Evolutionary conservation across 2,329 filamentous ascomycete genomes (phyloP).

Genomic region (Magnaporthiopsis rhizophila): DNA sequence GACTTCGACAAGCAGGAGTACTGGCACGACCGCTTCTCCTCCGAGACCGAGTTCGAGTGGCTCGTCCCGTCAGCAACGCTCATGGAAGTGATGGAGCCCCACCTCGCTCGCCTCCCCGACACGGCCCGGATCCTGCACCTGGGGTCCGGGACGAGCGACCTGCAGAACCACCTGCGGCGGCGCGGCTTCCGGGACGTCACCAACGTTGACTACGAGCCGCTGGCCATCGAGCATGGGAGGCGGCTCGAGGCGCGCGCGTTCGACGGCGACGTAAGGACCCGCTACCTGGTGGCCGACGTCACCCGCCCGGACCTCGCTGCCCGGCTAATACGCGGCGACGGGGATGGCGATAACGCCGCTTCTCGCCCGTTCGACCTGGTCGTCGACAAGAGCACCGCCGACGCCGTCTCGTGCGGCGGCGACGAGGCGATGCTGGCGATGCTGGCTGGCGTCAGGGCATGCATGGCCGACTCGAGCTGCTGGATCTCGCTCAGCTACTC

Average conservation of each 20-base stretch:
- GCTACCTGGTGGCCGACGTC: conserved; percentile 37
- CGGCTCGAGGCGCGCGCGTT: conserved; percentile 32
- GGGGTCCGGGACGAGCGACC: conserved; percentile 41
- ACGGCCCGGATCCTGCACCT: conserved; percentile 33
- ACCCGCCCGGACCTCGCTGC: conserved; percentile 25
- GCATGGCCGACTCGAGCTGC: conserved; percentile 22
- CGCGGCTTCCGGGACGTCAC: conserved; percentile 34
- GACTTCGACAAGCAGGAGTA: conserved; percentile 43
- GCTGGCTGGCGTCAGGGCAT: conserved; percentile 26
- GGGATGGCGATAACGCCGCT: no score
- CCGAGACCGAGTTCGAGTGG: conserved; percentile 41
- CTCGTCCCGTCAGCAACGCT: conserved; percentile 33
- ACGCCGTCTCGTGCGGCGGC: conserved; percentile 39
- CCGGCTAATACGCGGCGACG: not conserved
- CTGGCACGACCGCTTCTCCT: conserved; percentile 38
- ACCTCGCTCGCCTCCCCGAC: conserved; percentile 22
- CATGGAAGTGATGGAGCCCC: conserved; percentile 29
- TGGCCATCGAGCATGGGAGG: conserved; percentile 34
- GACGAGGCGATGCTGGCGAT: conserved; percentile 28
- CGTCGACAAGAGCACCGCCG: conserved; percentile 41
- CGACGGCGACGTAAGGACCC: conserved; percentile 31
- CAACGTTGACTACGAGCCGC: conserved; percentile 42
- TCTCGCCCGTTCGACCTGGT: conserved; percentile 29
- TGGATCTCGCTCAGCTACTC: conserved; percentile 45
- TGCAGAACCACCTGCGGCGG: conserved; percentile 37